Base-by-base conservation (phyloP, 768 basidiomycete genomes). In the Rhodosporidiobolus odoratus region DNA sequence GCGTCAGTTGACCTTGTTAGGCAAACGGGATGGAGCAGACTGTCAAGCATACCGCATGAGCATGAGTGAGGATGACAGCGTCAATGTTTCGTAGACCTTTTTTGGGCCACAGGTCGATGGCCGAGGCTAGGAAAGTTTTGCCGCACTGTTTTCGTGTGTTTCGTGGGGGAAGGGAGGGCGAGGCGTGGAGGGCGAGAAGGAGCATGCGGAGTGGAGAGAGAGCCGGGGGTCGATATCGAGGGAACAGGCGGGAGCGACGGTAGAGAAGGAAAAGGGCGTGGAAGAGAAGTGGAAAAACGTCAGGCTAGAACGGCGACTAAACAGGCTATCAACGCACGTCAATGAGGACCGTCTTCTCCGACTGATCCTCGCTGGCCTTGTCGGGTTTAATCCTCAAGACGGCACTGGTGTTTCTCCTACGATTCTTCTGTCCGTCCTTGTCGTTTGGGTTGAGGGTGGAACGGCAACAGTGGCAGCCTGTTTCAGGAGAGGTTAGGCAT, bases 51-150 rank as follows among this genome's bases (percentile, higher is more conserved):
- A 71, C 90, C 45, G 90, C 89, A 80, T 94, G 92, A 13, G 90
- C 87, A 79, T 94, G 92, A 0, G 91, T 93, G 50, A 95, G 85
- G 23, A 96, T 81, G 16, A 95, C 83, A 50, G 85, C 87, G 75
- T 89, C 87, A 63, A 89, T 87, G 70, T 82, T 81, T 75, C 91
- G 82, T 52, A 95, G 80, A 5, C 86, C 86, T 78, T 88, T 87
- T 78, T 86, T 86, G 2, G 90, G 90, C 76, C 87, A 86, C 82
- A 83, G 84, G 75, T 85, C 83, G 30, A 74, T 45, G 12, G 76
- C 75, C 10, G 68, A 70, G 16, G 52, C 35, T 35, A 68, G 80
- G 60, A 79, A 80, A 60, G 73, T 76, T 56, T 76, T 76, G 34
- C 81, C 79, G 58, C 74, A 75, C 73, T 80, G 75, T 35, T 23